phyloP scores from a whole-genome alignment of 352 stramenopile genomes.

The Phytophthora ramorum region DNA sequence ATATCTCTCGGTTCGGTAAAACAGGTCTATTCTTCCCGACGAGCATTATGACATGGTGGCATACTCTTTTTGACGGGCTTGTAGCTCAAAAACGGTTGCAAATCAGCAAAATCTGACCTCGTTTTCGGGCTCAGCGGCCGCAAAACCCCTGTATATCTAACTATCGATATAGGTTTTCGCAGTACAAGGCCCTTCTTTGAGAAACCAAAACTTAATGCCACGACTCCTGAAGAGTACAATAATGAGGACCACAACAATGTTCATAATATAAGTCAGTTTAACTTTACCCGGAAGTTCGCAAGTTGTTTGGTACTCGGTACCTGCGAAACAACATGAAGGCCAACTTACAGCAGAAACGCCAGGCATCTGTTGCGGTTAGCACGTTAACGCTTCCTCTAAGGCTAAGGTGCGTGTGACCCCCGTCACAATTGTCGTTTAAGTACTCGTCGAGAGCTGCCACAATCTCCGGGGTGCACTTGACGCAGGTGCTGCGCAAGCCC shows the following conservation, averaged over 20 bases:
- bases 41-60: background rate
- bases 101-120: background rate
- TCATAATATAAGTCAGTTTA: no score
- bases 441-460: background rate
- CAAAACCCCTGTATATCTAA: background rate
- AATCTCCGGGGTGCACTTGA: background rate
- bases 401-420: no score
- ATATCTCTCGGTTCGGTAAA: background rate
- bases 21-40: background rate
- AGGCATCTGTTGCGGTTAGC: no score
- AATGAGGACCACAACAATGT: no score
- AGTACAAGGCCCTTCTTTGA: background rate
- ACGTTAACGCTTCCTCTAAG: no score
- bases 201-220: background rate
- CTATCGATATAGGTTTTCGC: constrained; percentile 4
- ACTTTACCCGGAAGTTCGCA: no score
- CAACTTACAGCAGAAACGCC: no score
- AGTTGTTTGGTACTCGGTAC: no score
- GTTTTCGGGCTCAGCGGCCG: background rate
- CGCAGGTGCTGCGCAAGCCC: background rate
- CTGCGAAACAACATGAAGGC: no score
- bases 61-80: background rate
- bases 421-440: no score
- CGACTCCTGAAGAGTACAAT: background rate
- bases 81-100: background rate